These are phyloP conservation scores for Sporisorium reilianum DNA, from an alignment of 1,284 basidiomycete genomes.

Conservation along the genomic window DNA sequence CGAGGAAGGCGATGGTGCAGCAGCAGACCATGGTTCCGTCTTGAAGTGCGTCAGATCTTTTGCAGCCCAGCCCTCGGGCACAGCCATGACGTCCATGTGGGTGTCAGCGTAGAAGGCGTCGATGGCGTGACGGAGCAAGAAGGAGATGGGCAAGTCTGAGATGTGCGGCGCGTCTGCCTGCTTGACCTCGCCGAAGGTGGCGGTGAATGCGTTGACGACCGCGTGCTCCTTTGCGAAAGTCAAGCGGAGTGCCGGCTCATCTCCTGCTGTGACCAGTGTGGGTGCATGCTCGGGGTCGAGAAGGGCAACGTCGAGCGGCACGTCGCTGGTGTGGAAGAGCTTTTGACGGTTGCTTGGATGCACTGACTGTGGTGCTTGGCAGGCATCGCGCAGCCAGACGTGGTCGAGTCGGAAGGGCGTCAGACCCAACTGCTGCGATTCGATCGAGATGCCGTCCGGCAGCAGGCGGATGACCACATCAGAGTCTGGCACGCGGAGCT, in stretches of 20 bases:
- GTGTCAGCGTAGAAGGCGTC: slow-evolving; percentile 67
- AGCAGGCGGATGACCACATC: slow-evolving; percentile 38
- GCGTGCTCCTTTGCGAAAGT: slow-evolving; percentile 44
- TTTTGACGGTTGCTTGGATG: slow-evolving; percentile 83
- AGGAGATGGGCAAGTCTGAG: slow-evolving; percentile 70
- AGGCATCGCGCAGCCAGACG: slow-evolving; percentile 74
- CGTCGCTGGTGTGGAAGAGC: slow-evolving; percentile 76
- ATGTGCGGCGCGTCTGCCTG: slow-evolving; percentile 39
- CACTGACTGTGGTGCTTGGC: slow-evolving; percentile 75
- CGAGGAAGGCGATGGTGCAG: slow-evolving; percentile 8
- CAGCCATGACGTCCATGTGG: slow-evolving; percentile 61
- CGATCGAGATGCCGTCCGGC: slow-evolving; percentile 61
- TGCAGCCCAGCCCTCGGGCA: slow-evolving; percentile 57
- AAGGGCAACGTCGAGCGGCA: slow-evolving; percentile 71
- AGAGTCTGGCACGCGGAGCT: slow-evolving; percentile 29
- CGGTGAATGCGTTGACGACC: slow-evolving; percentile 61
- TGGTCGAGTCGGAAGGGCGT: slow-evolving; percentile 58
- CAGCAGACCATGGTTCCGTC: slow-evolving; percentile 39
- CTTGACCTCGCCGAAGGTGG: slow-evolving; percentile 40
- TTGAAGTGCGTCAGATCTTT: slow-evolving; percentile 56
- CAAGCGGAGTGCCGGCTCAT: slow-evolving; percentile 40
- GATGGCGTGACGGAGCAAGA: slow-evolving; percentile 71
- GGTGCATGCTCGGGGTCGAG: slow-evolving; percentile 70
- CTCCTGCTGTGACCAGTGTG: slow-evolving; percentile 20
- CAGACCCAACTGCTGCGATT: slow-evolving; percentile 56